Base-by-base conservation (phyloP, 2,329 filamentous ascomycete species). In the Nigrospora osmanthi region DNA sequence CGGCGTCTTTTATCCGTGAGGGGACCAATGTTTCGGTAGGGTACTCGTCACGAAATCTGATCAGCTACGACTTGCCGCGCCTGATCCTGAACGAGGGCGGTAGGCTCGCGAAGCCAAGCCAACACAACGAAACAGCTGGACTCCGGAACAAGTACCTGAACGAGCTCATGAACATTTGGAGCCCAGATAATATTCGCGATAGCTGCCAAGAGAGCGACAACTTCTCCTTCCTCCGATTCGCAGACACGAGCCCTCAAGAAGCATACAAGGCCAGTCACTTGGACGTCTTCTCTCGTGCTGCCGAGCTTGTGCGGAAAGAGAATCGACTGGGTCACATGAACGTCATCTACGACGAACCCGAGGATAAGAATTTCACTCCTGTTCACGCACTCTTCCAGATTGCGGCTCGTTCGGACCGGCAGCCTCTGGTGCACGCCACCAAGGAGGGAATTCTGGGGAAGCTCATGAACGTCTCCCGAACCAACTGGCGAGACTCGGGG, bases 211-310 rank as follows among this genome's bases (percentile, higher is more conserved):
- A 76, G 1, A 72, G 76, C 41, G 77, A 80, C 13, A 76, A 81
- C 2, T 97, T 97, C 64, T 91, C 90, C 0, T 98, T 89, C 81
- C 73, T 97, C 47, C 83, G 89, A 5, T 95, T 98, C 57, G 80
- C 86, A 4, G 88, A 95, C 55, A 72, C 76, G 0, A 93, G 89
- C 13, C 71, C 83, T 2, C 73, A 75, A 11, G 90, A 97, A 50
- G 82, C 81, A 2, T 86, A 84, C 47, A 72, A 75, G 44, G 76
- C 82, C 31, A 85, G 85, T 4, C 85, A 83, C 54, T 72, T 76
- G 43, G 82, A 83, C 48, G 54, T 94, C 2, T 87, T 95, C 54
- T 73, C 85, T 44, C 86, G 90, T 35, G 85, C 88, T 4, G 67
- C 84, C 2, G 75, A 81, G 42, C 72, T 85, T 40, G 60, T 72